Evolutionary conservation across 164 flowering plant species (phyloP).

Genomic region (Cinnamomum chago): DNA sequence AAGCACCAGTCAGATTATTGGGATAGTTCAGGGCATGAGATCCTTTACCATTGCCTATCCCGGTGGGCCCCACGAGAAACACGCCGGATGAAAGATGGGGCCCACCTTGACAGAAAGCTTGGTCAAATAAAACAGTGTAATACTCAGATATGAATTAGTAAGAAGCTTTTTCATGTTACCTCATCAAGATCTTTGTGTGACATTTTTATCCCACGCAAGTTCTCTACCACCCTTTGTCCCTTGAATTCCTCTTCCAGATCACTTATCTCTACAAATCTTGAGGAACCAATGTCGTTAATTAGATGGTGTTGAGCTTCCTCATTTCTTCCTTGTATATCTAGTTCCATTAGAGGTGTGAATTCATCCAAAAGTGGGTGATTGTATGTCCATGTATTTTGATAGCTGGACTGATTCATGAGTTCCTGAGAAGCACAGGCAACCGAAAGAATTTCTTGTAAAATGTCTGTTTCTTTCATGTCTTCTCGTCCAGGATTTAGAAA

Average conservation of each 20-base stretch:
- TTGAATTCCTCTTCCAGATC: slow-evolving; percentile 38
- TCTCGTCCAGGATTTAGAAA: slow-evolving; percentile 12
- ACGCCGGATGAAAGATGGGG: too few species aligned
- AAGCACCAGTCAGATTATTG: too few species aligned
- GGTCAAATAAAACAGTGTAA: too few species aligned
- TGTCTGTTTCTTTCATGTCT: slow-evolving; percentile 31
- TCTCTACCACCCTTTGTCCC: slow-evolving; percentile 47
- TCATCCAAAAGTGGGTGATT: slow-evolving; percentile 28
- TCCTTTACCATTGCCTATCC: too few species aligned
- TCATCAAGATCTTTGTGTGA: slow-evolving; percentile 50
- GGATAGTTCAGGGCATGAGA: too few species aligned
- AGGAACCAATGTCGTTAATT: slow-evolving; percentile 15
- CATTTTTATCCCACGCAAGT: slow-evolving; percentile 77
- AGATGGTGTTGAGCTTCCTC: too few species aligned
- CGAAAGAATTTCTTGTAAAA: slow-evolving; percentile 66
- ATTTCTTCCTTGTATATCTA: neutral
- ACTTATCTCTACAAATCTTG: slow-evolving; percentile 39
- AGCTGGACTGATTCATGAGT: slow-evolving; percentile 31
- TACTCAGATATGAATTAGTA: too few species aligned
- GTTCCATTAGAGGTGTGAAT: slow-evolving; percentile 28
- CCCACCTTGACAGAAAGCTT: too few species aligned
- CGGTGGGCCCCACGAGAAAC: too few species aligned
- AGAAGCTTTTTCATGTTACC: slow-evolving; percentile 29
- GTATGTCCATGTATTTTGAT: slow-evolving; percentile 27
- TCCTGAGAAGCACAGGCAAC: slow-evolving; percentile 66